phyloP scores from a whole-genome alignment of 208 protist species.

The Balamuthia mandrillaris region DNA sequence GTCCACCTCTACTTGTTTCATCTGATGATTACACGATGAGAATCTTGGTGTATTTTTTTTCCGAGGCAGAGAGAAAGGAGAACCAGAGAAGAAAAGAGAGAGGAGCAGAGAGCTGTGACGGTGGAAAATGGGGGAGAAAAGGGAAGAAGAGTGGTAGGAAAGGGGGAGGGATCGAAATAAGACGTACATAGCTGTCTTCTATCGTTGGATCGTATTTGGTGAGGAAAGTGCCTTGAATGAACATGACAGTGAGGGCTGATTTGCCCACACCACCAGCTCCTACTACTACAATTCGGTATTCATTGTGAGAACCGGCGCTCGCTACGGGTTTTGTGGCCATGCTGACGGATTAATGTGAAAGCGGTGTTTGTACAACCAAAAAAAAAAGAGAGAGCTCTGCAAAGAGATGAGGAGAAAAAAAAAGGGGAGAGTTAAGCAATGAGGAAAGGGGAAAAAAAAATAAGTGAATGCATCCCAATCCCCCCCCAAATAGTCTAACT shows the following conservation, averaged over 20 bases:
- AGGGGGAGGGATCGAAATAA: not conserved
- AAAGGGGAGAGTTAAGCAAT: too few species aligned
- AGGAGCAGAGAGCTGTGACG: not conserved
- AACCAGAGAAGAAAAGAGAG: not conserved
- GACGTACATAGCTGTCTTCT: conserved; percentile 16
- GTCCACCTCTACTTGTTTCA: conserved; percentile 72
- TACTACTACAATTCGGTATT: conserved; percentile 44
- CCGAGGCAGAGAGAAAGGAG: not conserved
- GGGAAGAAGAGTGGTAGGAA: too few species aligned
- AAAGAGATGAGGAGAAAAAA: too few species aligned
- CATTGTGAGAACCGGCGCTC: conserved; percentile 35
- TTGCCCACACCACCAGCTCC: conserved; percentile 28
- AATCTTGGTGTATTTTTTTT: not conserved
- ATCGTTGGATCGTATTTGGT: not conserved
- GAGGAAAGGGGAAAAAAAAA: too few species aligned
- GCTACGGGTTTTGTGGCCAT: too few species aligned
- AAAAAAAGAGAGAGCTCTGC: too few species aligned
- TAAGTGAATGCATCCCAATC: too few species aligned
- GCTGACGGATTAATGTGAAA: too few species aligned
- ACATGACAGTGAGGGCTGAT: not conserved
- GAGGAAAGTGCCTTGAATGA: not conserved
- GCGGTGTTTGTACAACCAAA: too few species aligned
- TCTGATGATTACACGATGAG: not conserved
- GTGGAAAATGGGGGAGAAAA: not conserved
- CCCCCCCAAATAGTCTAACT: too few species aligned